Evolutionary conservation across 1,284 basidiomycete genomes (phyloP).

Genomic region (Singerocomus inundabilis): DNA sequence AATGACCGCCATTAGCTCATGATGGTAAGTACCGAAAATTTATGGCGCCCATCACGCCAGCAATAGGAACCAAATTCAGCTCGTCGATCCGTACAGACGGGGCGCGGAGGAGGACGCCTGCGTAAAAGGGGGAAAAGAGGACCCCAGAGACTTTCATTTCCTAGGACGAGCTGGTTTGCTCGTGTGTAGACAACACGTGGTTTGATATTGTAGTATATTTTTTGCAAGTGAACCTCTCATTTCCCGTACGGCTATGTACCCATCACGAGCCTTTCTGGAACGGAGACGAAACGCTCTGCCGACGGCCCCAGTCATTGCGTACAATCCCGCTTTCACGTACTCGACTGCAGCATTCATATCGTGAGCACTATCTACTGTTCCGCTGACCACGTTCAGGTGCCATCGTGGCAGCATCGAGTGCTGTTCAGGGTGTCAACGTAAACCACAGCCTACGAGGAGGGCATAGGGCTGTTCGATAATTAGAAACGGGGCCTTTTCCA

Average conservation of each 20-base stretch:
- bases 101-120: slow-evolving; percentile 1
- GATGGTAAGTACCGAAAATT: slow-evolving; percentile 11
- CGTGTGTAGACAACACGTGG: no score
- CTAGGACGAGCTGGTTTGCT: slow-evolving; percentile 24
- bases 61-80: slow-evolving; percentile 10
- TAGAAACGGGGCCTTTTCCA: slow-evolving; percentile 14
- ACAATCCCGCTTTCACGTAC: slow-evolving; percentile 30
- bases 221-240: slow-evolving; percentile 7
- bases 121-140: slow-evolving; percentile 7
- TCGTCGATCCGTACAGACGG: slow-evolving; percentile 21
- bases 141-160: slow-evolving; percentile 24
- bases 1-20: slow-evolving; percentile 6
- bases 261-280: slow-evolving; percentile 14
- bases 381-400: slow-evolving; percentile 22
- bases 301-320: slow-evolving; percentile 20
- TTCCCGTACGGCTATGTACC: slow-evolving; percentile 10
- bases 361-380: slow-evolving; percentile 16
- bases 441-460: slow-evolving; percentile 27
- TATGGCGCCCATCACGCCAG: slow-evolving; percentile 23
- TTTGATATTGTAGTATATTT: no score
- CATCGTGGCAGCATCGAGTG: slow-evolving; percentile 24
- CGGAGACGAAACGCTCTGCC: slow-evolving; percentile 27
- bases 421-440: slow-evolving; percentile 31
- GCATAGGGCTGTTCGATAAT: slow-evolving; percentile 24
- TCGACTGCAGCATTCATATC: slow-evolving; percentile 25